Evolutionary conservation across 164 flowering plant species (phyloP), one percentile per base, ranked within the genome.

Genomic region (Magnolia sinica): DNA sequence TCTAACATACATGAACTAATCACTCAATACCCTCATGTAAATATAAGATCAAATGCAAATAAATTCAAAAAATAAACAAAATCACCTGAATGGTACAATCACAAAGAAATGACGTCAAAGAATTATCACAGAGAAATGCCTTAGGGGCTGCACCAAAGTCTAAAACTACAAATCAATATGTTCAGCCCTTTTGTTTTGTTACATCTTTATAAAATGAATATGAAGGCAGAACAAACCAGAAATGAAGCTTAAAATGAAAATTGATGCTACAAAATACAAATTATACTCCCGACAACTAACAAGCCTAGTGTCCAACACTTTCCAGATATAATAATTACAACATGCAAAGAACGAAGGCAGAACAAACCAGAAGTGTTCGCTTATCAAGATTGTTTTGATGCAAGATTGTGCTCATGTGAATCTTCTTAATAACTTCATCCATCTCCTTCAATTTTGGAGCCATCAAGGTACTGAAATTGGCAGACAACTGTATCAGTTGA

Each of bases 351-450:
- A 61, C 24, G 49, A 74, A 64, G 64, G 75, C 71, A 73, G 82
- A 76, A 92, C 96, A 80, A 78, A 95, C 99, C 99, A 95, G 80
- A 82, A 93, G 97, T 74, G 97, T 91, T 70, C 71, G 78, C 58
- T 84, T 77, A 63, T 79, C 79, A 69, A 73, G 71, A 75, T 73
- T 68, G 7, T 82, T 80, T 79, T 77, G 78, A 68, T 80, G 74
- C 64, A 70, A 72, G 45, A 82, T 51, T n/a, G 52, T 77, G 78
- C 79, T 86, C 78, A 66, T 75, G 80, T 96, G 91, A 82, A 96
- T 90, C 84, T 49, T 89, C 81, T 85, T 83, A 76, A 96, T 83
- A 50, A 92, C 88, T 77, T 88, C 94, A 91, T 94, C 99, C 96
- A 96, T 96, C 88, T 96, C 99, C 82, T 51, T 81, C 71, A 96